These are phyloP conservation scores for Rosa rugosa DNA, from an alignment of 306 rosid species.

Conservation along the genomic window DNA sequence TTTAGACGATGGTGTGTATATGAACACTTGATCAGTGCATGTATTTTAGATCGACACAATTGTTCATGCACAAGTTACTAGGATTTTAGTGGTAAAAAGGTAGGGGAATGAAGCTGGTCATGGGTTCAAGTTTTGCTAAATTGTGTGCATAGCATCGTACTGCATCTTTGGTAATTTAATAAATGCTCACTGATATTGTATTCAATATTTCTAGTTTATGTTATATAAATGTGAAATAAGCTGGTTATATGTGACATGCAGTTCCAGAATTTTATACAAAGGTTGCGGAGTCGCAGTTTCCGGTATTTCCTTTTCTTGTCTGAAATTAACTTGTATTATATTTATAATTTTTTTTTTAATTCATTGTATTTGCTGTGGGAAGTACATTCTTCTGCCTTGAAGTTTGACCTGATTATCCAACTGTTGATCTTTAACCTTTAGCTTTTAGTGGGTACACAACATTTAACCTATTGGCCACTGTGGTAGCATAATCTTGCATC, in stretches of 20 bases:
- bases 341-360: conserved; percentile 5
- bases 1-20: background rate
- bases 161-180: background rate
- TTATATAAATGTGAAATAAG: conserved; percentile 3
- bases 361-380: background rate
- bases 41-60: conserved; percentile 1
- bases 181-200: background rate
- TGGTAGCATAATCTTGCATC: background rate
- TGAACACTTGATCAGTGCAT: background rate
- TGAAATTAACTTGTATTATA: conserved; percentile 5
- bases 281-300: conserved; percentile 84
- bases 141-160: background rate
- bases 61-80: background rate
- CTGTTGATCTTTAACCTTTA: background rate
- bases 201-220: background rate
- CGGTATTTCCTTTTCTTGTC: conserved; percentile 47
- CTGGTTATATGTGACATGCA: conserved; percentile 47
- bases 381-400: background rate
- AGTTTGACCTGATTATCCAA: background rate
- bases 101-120: background rate
- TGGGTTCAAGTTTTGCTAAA: conserved; percentile 5
- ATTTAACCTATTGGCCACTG: background rate
- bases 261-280: conserved; percentile 66
- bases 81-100: background rate
- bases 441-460: background rate